Evolutionary conservation across 441 rosid genomes (phyloP), one percentile per base, ranked within the genome.

Genomic region (Brassica hybrid): DNA sequence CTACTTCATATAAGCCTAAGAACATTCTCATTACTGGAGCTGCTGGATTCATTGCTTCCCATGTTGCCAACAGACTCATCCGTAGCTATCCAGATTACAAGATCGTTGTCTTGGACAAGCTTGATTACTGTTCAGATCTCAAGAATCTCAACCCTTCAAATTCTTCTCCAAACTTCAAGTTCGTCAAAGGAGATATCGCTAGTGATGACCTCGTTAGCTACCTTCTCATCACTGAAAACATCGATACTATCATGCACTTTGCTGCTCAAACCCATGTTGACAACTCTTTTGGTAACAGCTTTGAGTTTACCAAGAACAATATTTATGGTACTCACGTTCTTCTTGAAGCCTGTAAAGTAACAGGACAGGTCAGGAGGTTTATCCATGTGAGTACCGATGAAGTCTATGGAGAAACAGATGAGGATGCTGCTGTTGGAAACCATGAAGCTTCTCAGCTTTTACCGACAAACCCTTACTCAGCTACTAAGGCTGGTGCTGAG

Each of bases 241-340:
- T 89, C 7, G 91, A 89, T 38, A 89, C 93, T 0, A 85, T 87
- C 4, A 86, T 89, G 90, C 93, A 87, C 43, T 87, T 88, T 61
- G 92, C 92, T 17, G 92, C 92, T 25, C 90, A 89, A 68, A 83
- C 91, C 41, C 93, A 89, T 58, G 91, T 89, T 36, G 93, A 89
- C 30, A 89, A 89, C 67, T 87, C 93, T 6, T 89, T 89, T 63
- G 89, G 93, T 17, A 89, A 89, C 65, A 84, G 88, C 13, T 86
- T 89, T 52, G 93, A 86, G 74, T 87, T 89, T 74, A 89, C 91
- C 57, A 86, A 79, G 76, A 89, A 87, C 76, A 89, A 89, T 57
- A 86, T 89, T 4, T 88, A 86, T 75, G 91, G 91, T 30, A 87
- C 91, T 32, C 93, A 86, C 73, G 93, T 87, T 4, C 89, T 89